These are phyloP conservation scores for Dendrobium chrysotoxum DNA, from an alignment of 106 monocot species.

Conservation along the genomic window DNA sequence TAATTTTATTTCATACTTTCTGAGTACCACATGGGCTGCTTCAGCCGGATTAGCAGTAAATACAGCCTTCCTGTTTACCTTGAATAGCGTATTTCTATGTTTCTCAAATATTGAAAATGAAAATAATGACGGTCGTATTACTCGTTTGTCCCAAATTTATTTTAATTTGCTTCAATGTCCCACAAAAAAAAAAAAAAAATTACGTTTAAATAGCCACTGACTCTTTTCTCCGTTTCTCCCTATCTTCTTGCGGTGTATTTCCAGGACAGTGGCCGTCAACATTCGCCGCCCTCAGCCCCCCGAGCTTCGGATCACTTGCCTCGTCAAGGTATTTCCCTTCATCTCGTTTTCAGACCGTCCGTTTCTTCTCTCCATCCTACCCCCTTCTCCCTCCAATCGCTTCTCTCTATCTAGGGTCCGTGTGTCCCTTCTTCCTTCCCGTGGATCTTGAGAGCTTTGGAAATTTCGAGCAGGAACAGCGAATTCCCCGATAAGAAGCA, in stretches of 20 bases:
- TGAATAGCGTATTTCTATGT: too few species aligned
- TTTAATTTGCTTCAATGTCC: too few species aligned
- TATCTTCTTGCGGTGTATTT: not conserved
- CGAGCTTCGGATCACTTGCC: conserved; percentile 10
- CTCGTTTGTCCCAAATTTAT: too few species aligned
- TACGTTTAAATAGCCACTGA: not conserved
- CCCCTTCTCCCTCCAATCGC: not conserved
- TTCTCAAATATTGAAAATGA: not conserved
- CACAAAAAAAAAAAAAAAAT: too few species aligned
- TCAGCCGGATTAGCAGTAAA: too few species aligned
- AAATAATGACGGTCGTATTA: not conserved
- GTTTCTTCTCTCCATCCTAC: not conserved
- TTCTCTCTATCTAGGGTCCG: not conserved
- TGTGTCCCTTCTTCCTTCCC: not conserved
- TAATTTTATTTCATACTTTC: too few species aligned
- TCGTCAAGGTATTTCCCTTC: conserved; percentile 14
- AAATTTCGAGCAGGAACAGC: conserved; percentile 5
- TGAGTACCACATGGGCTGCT: too few species aligned
- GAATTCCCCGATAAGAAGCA: conserved; percentile 13
- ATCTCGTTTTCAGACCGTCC: not conserved
- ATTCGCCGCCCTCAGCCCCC: conserved; percentile 6
- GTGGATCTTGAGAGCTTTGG: not conserved
- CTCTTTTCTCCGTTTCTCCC: not conserved
- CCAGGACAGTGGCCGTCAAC: conserved; percentile 20
- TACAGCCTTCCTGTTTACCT: too few species aligned